Conservation (phyloP, 306 rosid species). For the Abrus precatorius region DNA sequence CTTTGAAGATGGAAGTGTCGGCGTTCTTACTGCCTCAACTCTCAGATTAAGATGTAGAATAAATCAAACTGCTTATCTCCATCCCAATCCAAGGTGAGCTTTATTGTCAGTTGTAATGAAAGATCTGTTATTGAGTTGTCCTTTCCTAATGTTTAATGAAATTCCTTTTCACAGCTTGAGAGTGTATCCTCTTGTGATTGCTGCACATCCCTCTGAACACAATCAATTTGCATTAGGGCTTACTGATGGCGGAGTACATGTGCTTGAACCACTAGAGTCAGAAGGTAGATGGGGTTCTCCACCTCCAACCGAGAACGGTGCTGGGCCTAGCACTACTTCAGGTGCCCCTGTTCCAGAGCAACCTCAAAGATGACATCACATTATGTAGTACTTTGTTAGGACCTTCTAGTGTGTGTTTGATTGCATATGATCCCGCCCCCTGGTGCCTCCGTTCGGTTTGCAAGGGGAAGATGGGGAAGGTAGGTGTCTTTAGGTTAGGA, state of each 20-base stretch:
- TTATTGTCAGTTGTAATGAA: conserved; percentile 39
- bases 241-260: conserved; percentile 89
- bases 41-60: conserved; percentile 95
- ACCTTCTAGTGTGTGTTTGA: conserved; percentile 54
- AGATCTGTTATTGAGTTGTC: conserved; percentile 13
- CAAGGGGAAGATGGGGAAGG: conserved; percentile 69
- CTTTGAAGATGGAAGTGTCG: conserved; percentile 93
- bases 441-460: conserved; percentile 55
- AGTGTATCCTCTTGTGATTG: conserved; percentile 83
- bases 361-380: conserved; percentile 76
- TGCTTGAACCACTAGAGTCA: conserved; percentile 89
- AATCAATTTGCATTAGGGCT: conserved; percentile 97
- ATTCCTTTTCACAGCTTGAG: conserved; percentile 67
- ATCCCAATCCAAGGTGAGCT: conserved; percentile 82
- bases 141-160: conserved; percentile 9
- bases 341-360: conserved; percentile 78
- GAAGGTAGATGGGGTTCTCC: conserved; percentile 98
- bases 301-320: conserved; percentile 92
- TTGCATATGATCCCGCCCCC: conserved; percentile 61
- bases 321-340: conserved; percentile 81
- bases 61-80: conserved; percentile 79
- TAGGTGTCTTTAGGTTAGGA: conserved; percentile 71
- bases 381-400: conserved; percentile 45
- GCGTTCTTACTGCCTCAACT: conserved; percentile 79
- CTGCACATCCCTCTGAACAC: conserved; percentile 96